These are phyloP conservation scores for Ganoderma resinaceum DNA, from an alignment of 1,284 basidiomycete species.

Conservation along the genomic window DNA sequence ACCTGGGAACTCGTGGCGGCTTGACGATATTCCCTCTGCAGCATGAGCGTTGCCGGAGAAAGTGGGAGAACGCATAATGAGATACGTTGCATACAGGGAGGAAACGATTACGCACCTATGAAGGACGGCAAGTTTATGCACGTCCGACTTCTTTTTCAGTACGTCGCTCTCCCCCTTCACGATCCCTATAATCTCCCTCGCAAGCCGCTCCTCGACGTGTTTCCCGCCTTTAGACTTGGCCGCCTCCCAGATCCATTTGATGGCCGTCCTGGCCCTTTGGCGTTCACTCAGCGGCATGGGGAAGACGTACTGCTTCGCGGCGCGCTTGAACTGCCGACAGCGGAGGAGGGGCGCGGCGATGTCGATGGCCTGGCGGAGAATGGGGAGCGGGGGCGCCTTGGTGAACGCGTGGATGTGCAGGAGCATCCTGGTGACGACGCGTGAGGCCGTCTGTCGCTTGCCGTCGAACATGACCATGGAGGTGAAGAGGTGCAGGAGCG, in stretches of 20 bases:
- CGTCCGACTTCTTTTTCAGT: background rate
- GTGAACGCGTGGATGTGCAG: conserved; percentile 78
- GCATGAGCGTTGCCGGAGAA: background rate
- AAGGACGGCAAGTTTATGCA: conserved; percentile 38
- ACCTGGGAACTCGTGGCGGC: background rate
- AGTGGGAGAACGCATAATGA: background rate
- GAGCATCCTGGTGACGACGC: conserved; percentile 66
- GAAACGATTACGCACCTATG: background rate
- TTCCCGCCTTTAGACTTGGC: conserved; percentile 61
- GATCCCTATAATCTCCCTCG: conserved; percentile 75
- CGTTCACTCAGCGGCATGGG: conserved; percentile 81
- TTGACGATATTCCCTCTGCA: conserved; percentile 2
- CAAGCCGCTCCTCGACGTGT: conserved; percentile 70
- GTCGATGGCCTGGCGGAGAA: conserved; percentile 75
- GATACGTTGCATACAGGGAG: background rate
- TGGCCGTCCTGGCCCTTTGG: conserved; percentile 71
- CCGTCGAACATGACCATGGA: conserved; percentile 74
- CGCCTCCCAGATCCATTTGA: conserved; percentile 72
- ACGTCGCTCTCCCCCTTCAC: conserved; percentile 53
- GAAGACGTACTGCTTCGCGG: conserved; percentile 67
- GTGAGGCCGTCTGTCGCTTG: conserved; percentile 69
- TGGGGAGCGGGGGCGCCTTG: conserved; percentile 76
- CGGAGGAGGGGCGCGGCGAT: conserved; percentile 72
- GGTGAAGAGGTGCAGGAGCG: conserved; percentile 76
- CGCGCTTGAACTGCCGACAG: conserved; percentile 56